Evolutionary conservation across 345 rosid species (phyloP), one percentile per base, ranked within the genome.

Genomic region (Murraya paniculata): DNA sequence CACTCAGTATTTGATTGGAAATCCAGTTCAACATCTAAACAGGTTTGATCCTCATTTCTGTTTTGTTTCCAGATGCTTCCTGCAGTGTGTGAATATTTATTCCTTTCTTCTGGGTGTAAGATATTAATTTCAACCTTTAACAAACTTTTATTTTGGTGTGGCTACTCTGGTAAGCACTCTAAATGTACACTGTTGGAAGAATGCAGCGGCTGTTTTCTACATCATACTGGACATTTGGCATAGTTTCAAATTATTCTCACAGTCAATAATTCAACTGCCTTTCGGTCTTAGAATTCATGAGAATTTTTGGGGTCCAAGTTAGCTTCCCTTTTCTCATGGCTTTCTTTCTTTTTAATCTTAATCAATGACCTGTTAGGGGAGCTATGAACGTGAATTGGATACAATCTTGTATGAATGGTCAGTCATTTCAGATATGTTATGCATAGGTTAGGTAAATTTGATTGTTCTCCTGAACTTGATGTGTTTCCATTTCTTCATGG

Each of bases 1-100:
- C 94, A 89, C 83, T 91, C 89, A 14, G 85, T 89, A 88, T 87
- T 81, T 75, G 95, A 93, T 81, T 96, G 97, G 98, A 94, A 91
- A 87, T 58, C 92, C 67, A 80, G 87, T 70, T 91, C 93, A 76
- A 85, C 85, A 78, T 86, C 89, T 30, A 89, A 59, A 85, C 94
- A 96, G 99, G 99, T 91, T 74, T 65, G 80, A 25, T 56, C 22
- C 35, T 80, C 33, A 9, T 53, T 58, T 39, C 79, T 60, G 59
- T 75, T 24, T 36, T 78, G 6, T 72, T 79, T 65, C 67, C 18
- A n/a, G 41, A 78, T 38, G 60, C 48, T 59, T 5, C 67, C 45
- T 22, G 33, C 35, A 66, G 16, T 35, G 27, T 55, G 38, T 65
- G 48, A 56, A 48, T 33, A 72, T 56, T 9, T 71, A 13, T 50